Evolutionary conservation across 1,284 basidiomycete genomes (phyloP).

Genomic region (Meira miltonrushii): DNA sequence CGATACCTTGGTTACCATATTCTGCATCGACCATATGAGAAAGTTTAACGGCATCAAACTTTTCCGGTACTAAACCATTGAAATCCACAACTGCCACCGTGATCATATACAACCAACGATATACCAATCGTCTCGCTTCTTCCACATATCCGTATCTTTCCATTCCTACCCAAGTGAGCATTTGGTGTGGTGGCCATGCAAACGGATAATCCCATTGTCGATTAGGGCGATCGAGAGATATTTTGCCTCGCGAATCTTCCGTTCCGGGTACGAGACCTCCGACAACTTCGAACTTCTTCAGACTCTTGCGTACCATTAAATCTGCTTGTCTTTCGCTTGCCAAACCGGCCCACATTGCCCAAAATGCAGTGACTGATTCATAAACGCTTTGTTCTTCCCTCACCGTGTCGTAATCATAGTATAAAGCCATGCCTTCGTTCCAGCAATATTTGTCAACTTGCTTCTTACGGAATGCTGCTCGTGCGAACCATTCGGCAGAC

Average conservation of each 20-base stretch:
- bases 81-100: conserved; percentile 62
- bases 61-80: conserved; percentile 56
- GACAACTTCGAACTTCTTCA: conserved; percentile 91
- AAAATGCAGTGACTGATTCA: conserved; percentile 90
- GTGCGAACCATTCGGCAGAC: conserved; percentile 46
- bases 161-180: conserved; percentile 89
- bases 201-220: conserved; percentile 76
- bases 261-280: conserved; percentile 96
- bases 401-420: conserved; percentile 93
- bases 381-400: conserved; percentile 85
- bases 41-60: conserved; percentile 86
- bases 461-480: conserved; percentile 53
- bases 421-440: conserved; percentile 91
- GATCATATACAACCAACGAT: conserved; percentile 91
- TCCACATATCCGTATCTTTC: conserved; percentile 92
- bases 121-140: conserved; percentile 85
- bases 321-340: conserved; percentile 89
- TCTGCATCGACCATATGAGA: conserved; percentile 95
- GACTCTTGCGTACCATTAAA: conserved; percentile 75
- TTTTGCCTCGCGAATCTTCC: conserved; percentile 89
- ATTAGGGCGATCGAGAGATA: conserved; percentile 92
- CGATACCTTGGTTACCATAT: conserved; percentile 95
- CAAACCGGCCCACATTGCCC: conserved; percentile 95
- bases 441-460: conserved; percentile 90
- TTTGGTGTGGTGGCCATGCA: conserved; percentile 69